phyloP scores from a whole-genome alignment of 1,139 yeast genomes.

The Hemisphaericaspora xylofermentans region DNA sequence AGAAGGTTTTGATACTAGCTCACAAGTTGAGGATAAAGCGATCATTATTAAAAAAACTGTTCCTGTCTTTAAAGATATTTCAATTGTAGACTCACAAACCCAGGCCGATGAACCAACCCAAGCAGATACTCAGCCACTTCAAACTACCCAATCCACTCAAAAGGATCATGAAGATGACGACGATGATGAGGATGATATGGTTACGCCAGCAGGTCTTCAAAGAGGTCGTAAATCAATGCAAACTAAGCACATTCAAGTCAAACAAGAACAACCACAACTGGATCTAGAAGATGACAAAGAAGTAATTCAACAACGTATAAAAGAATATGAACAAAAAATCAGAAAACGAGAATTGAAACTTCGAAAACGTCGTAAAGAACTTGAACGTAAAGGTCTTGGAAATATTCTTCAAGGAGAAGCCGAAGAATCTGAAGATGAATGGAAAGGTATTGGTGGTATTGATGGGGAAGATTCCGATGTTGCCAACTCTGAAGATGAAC shows the following conservation, averaged over 20 bases:
- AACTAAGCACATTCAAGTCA: conserved; percentile 17
- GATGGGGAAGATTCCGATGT: conserved; percentile 70
- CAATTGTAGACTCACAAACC: conserved; percentile 6
- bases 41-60: conserved; percentile 1
- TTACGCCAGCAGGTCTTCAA: conserved; percentile 28
- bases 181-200: conserved; percentile 28
- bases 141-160: conserved; percentile 10
- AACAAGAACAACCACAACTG: conserved; percentile 23
- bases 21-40: conserved; percentile 5
- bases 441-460: conserved; percentile 85
- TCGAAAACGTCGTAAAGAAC: conserved; percentile 43
- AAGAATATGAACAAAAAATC: conserved; percentile 38
- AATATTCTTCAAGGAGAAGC: conserved; percentile 82
- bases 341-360: conserved; percentile 38
- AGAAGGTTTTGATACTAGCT: conserved; percentile 5
- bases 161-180: conserved; percentile 7
- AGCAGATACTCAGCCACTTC: conserved; percentile 23
- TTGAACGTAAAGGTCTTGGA: conserved; percentile 51
- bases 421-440: conserved; percentile 94
- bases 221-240: conserved; percentile 25
- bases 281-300: conserved; percentile 26
- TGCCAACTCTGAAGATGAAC: conserved; percentile 76
- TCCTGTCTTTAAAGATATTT: conserved; percentile 18
- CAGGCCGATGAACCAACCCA: conserved; percentile 19
- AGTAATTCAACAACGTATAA: conserved; percentile 29